phyloP scores from a whole-genome alignment of 352 stramenopile genomes.

The Globisporangium lucens region DNA sequence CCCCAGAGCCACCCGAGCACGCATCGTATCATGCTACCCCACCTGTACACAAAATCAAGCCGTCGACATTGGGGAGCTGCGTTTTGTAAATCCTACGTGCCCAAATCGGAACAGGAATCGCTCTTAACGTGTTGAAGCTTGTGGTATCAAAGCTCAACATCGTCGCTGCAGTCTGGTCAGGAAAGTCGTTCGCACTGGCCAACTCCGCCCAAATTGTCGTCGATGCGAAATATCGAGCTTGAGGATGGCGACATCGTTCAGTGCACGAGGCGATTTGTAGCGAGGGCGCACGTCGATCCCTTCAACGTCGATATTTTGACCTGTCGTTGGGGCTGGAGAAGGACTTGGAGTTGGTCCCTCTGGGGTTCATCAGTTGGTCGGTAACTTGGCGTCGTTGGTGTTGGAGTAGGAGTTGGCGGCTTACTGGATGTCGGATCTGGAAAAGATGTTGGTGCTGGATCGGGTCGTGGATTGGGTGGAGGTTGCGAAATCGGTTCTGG shows the following conservation, averaged over 20 bases:
- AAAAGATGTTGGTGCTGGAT: no score
- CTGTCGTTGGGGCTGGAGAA: no score
- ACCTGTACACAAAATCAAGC: neutral
- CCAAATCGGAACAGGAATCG: neutral
- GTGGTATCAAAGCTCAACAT: neutral
- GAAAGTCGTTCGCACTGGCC: neutral
- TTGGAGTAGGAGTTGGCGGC: no score
- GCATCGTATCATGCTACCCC: neutral
- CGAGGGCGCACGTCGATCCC: no score
- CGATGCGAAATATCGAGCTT: neutral
- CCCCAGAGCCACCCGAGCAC: neutral
- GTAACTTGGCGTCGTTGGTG: no score
- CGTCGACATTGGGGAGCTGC: neutral
- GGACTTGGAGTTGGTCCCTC: no score
- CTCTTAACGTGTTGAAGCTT: neutral
- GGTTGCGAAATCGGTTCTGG: no score
- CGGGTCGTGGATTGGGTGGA: no score
- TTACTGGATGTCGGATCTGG: no score
- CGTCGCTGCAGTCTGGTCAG: neutral
- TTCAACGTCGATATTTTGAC: no score
- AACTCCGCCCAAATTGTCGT: neutral
- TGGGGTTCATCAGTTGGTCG: no score
- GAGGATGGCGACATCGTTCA: neutral
- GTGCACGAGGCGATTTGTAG: no score
- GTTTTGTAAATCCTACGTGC: neutral